A percentile compares a stretch with the other conserved stretches of the same genome.
These are phyloP conservation scores for Aurifilum marmelostoma DNA, from an alignment of 2,329 filamentous ascomycete species.

Conservation along the genomic window DNA sequence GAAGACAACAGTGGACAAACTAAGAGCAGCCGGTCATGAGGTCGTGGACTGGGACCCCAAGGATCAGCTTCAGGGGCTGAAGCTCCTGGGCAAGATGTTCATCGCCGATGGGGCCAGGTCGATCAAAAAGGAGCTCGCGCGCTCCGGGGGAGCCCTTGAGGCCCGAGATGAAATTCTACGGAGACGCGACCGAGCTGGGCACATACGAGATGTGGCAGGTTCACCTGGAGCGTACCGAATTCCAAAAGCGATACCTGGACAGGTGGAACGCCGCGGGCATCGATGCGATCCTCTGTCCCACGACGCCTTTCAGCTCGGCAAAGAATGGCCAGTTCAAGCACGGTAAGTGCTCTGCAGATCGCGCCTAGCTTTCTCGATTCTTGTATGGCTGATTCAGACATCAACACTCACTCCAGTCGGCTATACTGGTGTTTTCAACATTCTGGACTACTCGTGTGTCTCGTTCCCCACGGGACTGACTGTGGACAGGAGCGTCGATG, in stretches of 20 bases:
- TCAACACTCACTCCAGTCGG: slow-evolving; percentile 38
- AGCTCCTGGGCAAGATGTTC: slow-evolving; percentile 50
- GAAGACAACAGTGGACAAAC: slow-evolving; percentile 44
- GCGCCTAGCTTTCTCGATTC: neutral
- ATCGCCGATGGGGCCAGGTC: slow-evolving; percentile 50
- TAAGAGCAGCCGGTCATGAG: slow-evolving; percentile 52
- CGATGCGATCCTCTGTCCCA: slow-evolving; percentile 66
- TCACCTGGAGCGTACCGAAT: slow-evolving; percentile 48
- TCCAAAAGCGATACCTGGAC: slow-evolving; percentile 50
- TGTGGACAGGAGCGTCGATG: slow-evolving; percentile 47
- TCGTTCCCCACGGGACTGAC: slow-evolving; percentile 50
- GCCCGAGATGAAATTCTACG: slow-evolving; percentile 42
- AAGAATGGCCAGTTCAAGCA: slow-evolving; percentile 50
- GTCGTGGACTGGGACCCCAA: slow-evolving; percentile 54
- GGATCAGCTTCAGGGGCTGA: slow-evolving; percentile 44
- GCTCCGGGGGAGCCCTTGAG: slow-evolving; percentile 49
- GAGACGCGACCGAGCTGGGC: slow-evolving; percentile 42
- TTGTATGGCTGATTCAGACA: neutral
- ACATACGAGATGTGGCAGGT: slow-evolving; percentile 53
- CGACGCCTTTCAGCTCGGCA: slow-evolving; percentile 48
- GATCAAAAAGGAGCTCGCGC: slow-evolving; percentile 44
- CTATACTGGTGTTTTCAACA: slow-evolving; percentile 55
- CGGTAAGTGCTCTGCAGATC: slow-evolving; percentile 36
- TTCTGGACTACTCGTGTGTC: slow-evolving; percentile 52
- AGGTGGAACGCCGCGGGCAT: slow-evolving; percentile 47